A percentile compares a stretch with the other conserved stretches of the same genome.
phyloP scores from a whole-genome alignment of 768 basidiomycete genomes.

The Glaciozyma antarctica region DNA sequence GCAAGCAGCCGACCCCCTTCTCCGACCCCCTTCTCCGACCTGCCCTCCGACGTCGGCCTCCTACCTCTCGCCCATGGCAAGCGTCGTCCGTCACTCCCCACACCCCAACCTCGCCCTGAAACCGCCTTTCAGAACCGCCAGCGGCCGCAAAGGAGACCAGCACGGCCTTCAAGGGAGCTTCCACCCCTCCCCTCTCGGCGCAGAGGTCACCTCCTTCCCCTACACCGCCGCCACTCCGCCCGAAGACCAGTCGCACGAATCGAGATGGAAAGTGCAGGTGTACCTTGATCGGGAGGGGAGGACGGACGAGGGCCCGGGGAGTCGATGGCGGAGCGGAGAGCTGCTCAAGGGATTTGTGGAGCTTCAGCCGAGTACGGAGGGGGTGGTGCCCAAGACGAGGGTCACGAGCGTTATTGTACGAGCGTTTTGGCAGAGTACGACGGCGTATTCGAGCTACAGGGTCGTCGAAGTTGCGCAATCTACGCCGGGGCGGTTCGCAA shows the following conservation, averaged over 20 bases:
- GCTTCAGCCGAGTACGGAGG: background rate
- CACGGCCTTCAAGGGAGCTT: too few relatives aligned
- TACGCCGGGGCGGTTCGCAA: background rate
- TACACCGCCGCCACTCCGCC: too few relatives aligned
- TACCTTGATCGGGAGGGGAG: background rate
- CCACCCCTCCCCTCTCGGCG: too few relatives aligned
- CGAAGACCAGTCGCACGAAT: background rate
- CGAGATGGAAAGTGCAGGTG: conserved; percentile 1
- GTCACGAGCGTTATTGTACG: background rate
- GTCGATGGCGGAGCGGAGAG: background rate
- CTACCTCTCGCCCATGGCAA: too few relatives aligned
- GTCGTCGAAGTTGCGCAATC: background rate
- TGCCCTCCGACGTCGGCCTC: too few relatives aligned
- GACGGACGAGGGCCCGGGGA: background rate
- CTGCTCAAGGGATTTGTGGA: background rate
- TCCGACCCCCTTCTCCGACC: too few relatives aligned
- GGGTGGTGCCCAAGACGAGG: background rate
- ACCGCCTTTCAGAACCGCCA: too few relatives aligned
- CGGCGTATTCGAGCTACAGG: background rate
- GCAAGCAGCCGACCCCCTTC: too few relatives aligned
- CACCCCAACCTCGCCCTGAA: too few relatives aligned
- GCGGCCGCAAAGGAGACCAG: too few relatives aligned
- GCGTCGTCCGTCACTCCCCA: too few relatives aligned
- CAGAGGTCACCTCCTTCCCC: too few relatives aligned
- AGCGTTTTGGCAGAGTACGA: background rate